Conservation (phyloP, 306 rosid species). For the Ormosia semicastrata region DNA sequence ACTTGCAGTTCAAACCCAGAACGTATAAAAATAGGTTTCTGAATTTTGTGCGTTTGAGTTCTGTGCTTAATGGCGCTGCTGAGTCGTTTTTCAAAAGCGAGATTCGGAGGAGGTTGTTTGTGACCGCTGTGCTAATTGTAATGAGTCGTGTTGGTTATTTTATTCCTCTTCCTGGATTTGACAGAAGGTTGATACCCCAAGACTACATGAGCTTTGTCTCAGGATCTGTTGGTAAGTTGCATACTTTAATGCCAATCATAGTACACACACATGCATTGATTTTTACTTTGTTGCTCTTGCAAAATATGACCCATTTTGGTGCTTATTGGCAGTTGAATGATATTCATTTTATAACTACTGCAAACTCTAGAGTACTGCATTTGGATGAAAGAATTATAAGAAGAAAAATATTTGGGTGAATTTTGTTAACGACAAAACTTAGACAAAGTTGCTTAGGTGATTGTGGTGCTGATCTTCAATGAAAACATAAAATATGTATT, state of each 20-base stretch:
- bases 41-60: constrained; percentile 69
- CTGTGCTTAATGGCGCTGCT: constrained; percentile 77
- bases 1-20: constrained; percentile 25
- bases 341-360: not conserved
- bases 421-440: too few species aligned
- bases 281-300: not conserved
- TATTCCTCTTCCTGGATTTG: constrained; percentile 95
- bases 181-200: constrained; percentile 90
- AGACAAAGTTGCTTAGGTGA: too few species aligned
- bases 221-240: constrained; percentile 83
- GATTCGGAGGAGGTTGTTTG: constrained; percentile 84
- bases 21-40: constrained; percentile 67
- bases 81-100: constrained; percentile 93
- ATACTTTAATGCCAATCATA: not conserved
- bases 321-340: not conserved
- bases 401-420: not conserved
- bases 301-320: not conserved
- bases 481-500: too few species aligned
- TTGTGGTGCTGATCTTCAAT: too few species aligned
- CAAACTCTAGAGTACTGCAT: not conserved
- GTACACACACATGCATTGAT: not conserved
- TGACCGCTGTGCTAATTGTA: constrained; percentile 78
- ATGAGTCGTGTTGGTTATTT: constrained; percentile 92
- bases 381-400: not conserved
- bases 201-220: constrained; percentile 88